Percentiles rank a stretch among this genome's conserved stretches.
These are phyloP conservation scores for Globisporangium perplexum DNA, from an alignment of 352 stramenopile species.

Conservation along the genomic window DNA sequence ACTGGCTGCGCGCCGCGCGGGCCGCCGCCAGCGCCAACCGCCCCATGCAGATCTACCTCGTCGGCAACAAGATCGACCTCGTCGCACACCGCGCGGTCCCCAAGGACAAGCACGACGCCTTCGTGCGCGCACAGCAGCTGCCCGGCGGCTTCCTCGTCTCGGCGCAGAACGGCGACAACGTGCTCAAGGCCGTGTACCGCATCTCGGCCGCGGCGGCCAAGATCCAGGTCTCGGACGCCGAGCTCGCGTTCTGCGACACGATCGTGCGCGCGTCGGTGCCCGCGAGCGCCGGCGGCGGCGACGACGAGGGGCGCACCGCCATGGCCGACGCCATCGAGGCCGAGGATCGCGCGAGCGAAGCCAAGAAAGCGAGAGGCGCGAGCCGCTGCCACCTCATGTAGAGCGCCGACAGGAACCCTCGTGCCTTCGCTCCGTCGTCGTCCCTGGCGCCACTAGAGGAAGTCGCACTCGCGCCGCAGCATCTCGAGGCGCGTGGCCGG, in stretches of 20 bases:
- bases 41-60: constrained; percentile 57
- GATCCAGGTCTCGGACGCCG: constrained; percentile 71
- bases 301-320: constrained; percentile 48
- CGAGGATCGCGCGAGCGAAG: constrained; percentile 56
- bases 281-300: constrained; percentile 5
- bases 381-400: constrained; percentile 11
- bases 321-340: constrained; percentile 78
- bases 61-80: constrained; percentile 88
- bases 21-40: constrained; percentile 12
- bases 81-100: constrained; percentile 67
- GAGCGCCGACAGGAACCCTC: too few relatives aligned
- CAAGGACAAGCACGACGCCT: constrained; percentile 65
- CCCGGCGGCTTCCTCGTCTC: constrained; percentile 76
- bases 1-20: constrained; percentile 60
- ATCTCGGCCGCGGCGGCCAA: constrained; percentile 61
- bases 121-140: constrained; percentile 58
- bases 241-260: constrained; percentile 77
- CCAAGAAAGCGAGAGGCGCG: constrained; percentile 20
- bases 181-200: constrained; percentile 75
- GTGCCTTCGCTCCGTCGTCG: too few relatives aligned
- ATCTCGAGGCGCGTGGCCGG: constrained; percentile 35
- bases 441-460: constrained; percentile 26
- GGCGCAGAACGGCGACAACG: constrained; percentile 78
- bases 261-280: constrained; percentile 54
- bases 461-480: constrained; percentile 45